Conservation (phyloP, 2,329 filamentous ascomycete genomes). For the Aspergillus fischeri region DNA sequence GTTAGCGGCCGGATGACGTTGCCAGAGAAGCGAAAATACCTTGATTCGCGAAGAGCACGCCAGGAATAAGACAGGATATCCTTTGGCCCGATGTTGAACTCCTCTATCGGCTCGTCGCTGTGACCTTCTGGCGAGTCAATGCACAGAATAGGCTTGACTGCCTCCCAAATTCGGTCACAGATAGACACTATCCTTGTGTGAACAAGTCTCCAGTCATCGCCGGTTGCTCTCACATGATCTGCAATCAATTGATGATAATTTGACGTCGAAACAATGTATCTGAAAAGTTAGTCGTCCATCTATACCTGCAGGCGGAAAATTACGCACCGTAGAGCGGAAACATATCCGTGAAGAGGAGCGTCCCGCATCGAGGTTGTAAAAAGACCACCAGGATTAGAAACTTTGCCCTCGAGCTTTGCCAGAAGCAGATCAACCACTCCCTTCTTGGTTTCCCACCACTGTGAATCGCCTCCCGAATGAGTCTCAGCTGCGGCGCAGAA, state of each 20-base stretch:
- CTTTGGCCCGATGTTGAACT: slow-evolving; percentile 73
- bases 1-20: slow-evolving; percentile 18
- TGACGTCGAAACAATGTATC: slow-evolving; percentile 48
- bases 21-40: slow-evolving; percentile 47
- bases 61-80: slow-evolving; percentile 93
- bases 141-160: slow-evolving; percentile 74
- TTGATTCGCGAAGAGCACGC: slow-evolving; percentile 90
- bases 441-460: slow-evolving; percentile 37
- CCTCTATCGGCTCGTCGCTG: slow-evolving; percentile 55
- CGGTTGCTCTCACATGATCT: slow-evolving; percentile 11
- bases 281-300: slow-evolving; percentile 15
- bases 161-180: slow-evolving; percentile 69
- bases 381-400: slow-evolving; percentile 59
- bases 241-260: slow-evolving; percentile 34
- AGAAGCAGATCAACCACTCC: slow-evolving; percentile 57
- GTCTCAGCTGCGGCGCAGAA: slow-evolving; percentile 53
- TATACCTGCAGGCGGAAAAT: no score
- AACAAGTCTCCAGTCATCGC: slow-evolving; percentile 27
- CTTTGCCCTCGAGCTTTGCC: slow-evolving; percentile 59
- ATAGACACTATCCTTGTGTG: slow-evolving; percentile 53
- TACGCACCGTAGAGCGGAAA: slow-evolving; percentile 60
- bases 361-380: slow-evolving; percentile 63
- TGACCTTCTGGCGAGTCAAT: slow-evolving; percentile 93
- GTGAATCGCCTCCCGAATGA: slow-evolving; percentile 9
- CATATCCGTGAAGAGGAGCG: slow-evolving; percentile 65